These are phyloP conservation scores for Mycena indigotica DNA, from an alignment of 768 basidiomycete species.

Conservation along the genomic window DNA sequence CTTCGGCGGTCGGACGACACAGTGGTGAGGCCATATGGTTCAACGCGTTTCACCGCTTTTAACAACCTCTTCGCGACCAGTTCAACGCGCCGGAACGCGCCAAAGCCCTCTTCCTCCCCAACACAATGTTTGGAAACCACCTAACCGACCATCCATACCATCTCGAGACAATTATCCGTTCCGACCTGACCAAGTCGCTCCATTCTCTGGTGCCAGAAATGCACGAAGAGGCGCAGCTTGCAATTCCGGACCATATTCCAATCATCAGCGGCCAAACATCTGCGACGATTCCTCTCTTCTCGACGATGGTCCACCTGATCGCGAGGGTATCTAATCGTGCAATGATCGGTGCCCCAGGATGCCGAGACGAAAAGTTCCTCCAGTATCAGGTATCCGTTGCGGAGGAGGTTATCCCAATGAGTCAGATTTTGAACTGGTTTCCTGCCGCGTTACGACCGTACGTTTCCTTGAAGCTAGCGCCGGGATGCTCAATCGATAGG, in stretches of 20 bases:
- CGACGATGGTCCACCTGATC: conserved; percentile 18
- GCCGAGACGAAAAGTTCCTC: conserved; percentile 21
- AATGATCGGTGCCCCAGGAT: conserved; percentile 23
- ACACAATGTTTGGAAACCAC: conserved; percentile 15
- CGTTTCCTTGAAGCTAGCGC: neutral
- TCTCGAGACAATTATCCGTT: conserved; percentile 14
- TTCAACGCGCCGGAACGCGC: conserved; percentile 14
- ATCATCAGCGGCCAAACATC: conserved; percentile 3
- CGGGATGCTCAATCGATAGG: neutral
- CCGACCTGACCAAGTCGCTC: conserved; percentile 21
- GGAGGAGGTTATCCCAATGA: conserved; percentile 13
- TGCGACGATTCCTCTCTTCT: conserved; percentile 11
- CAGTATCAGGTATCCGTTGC: conserved; percentile 20
- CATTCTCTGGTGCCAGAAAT: conserved; percentile 17
- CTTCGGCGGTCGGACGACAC: conserved; percentile 18
- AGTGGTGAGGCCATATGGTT: conserved; percentile 10
- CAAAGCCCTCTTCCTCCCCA: conserved; percentile 12
- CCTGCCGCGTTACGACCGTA: conserved; percentile 2
- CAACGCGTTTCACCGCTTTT: neutral
- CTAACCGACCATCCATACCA: conserved; percentile 17
- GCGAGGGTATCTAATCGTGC: conserved; percentile 24
- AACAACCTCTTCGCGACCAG: neutral
- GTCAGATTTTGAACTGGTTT: conserved; percentile 16
- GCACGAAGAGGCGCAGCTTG: conserved; percentile 17
- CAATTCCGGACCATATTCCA: conserved; percentile 11